Evolutionary conservation across 169 alveolate genomes (phyloP).

Genomic region (Plasmodium yoelii): DNA sequence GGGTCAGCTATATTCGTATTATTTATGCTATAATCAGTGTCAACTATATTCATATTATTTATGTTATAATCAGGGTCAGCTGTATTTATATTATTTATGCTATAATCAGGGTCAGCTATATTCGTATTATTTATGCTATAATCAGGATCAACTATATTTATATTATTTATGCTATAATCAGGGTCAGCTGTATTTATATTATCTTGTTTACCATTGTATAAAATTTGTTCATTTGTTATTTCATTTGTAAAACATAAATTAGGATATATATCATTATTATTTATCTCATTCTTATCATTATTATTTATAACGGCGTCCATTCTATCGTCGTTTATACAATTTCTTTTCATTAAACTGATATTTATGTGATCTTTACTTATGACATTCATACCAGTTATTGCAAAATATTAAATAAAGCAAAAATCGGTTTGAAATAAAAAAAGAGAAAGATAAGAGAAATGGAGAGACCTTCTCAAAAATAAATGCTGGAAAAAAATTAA

Average conservation of each 20-base stretch:
- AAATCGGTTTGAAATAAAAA: not conserved
- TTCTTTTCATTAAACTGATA: conserved; percentile 8
- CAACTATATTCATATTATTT: no score
- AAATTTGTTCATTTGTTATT: not conserved
- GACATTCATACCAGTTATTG: conserved; percentile 17
- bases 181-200: conserved; percentile 1
- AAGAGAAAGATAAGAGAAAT: not conserved
- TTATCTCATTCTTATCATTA: not conserved
- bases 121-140: conserved; percentile 4
- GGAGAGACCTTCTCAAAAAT: not conserved
- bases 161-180: not conserved
- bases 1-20: no score
- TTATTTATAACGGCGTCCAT: not conserved
- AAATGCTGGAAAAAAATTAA: not conserved
- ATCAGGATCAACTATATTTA: conserved; percentile 3
- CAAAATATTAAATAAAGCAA: not conserved
- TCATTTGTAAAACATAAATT: conserved; percentile 14
- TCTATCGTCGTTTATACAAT: conserved; percentile 27
- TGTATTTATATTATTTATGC: no score
- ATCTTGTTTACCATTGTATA: not conserved
- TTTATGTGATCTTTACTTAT: conserved; percentile 23
- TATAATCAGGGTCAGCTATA: no score
- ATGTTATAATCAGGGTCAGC: no score
- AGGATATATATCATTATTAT: conserved; percentile 3
- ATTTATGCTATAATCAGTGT: no score